Evolutionary conservation across 768 basidiomycete species (phyloP), one percentile per base, ranked within the genome.

Genomic region (Gloeopeniophorella convolvens): DNA sequence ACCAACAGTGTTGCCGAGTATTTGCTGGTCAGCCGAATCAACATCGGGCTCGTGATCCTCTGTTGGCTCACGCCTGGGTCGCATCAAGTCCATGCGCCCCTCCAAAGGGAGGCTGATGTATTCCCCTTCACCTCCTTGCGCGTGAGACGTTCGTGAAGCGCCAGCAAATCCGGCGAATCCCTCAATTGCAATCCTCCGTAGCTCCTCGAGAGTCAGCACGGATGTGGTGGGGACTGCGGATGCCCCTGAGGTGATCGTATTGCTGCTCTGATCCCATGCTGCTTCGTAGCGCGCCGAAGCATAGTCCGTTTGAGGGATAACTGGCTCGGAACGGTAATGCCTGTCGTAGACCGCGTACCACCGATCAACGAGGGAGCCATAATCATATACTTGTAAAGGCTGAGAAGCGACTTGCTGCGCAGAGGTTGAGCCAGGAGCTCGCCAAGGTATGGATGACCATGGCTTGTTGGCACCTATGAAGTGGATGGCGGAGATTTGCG

Each of bases 381-480:
- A 94, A 66, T 85, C 79, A 59, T 90, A 89, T 27, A 78, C 77
- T 58, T 72, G 75, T 42, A 75, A 69, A 65, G 60, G 46, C 65
- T 64, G 35, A 62, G 54, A 57, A 40, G 54, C 67, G 63, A 56
- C 61, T 66, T 53, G 47, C 42, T 63, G 65, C 21, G 62, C 65
- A 57, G 57, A 54, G 42, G 59, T 58, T 42, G 73, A 68, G 30
- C 73, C 78, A 1, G 89, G 82, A 9, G 82, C 72, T 27, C 90
- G 83, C 65, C 75, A 82, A 40, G 79, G 65, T 42, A 92, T 72
- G 15, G 81, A 78, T 42, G 81, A 74, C 95, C 96, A 99, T 12
- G 96, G 95, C 69, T 99, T 99, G 66, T 89, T 80, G n/a, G 82
- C 77, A 13, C 95, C 95, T 59, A 98, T 97, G 62, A 96, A 97